Evolutionary conservation across 2,329 filamentous ascomycete species (phyloP), one percentile per base, ranked within the genome.

Genomic region (Colletotrichum scovillei): DNA sequence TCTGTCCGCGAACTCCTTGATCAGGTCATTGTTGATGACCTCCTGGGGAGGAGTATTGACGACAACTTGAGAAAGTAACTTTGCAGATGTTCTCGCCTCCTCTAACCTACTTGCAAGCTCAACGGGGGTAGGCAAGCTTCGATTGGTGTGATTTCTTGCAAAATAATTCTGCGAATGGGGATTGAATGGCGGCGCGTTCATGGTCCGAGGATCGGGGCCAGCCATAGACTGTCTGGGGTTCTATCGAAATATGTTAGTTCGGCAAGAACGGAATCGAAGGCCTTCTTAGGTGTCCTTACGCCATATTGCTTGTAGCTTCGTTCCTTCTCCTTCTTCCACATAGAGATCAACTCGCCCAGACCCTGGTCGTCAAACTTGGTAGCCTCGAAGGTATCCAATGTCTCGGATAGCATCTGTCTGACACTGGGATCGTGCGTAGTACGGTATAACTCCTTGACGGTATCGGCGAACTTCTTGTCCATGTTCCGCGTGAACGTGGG

Each of bases 301-400:
- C 87, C 88, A 67, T 85, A 83, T 63, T 87, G 83, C 76, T 86
- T 88, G 68, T 86, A 84, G 4, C 87, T 86, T 80, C 90, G 92
- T 65, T 90, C 90, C 86, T 97, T 96, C 83, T 98, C 94, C 82
- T 94, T 95, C 81, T 86, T 91, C 95, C 95, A 98, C 95, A 98
- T 97, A 68, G 92, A 88, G 35, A 95, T 87, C 52, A 98, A 79
- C n/a, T 86, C 83, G 35, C 85, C 86, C 58, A 98, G 83, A 49
- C 94, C 93, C 78, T 94, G 91, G 81, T 98, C 95, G 76, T 92
- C 88, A 42, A 86, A 84, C 80, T 95, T 95, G 69, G 92, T 91
- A 69, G 86, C 86, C 82, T 96, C 92, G 77, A 98, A 92, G 28
- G 90, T 88, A 76, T 97, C 92, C 77, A 99, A 83, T 5, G 94